Evolutionary conservation across 2,329 filamentous ascomycete species (phyloP).

Genomic region (Colletotrichum costaricense): DNA sequence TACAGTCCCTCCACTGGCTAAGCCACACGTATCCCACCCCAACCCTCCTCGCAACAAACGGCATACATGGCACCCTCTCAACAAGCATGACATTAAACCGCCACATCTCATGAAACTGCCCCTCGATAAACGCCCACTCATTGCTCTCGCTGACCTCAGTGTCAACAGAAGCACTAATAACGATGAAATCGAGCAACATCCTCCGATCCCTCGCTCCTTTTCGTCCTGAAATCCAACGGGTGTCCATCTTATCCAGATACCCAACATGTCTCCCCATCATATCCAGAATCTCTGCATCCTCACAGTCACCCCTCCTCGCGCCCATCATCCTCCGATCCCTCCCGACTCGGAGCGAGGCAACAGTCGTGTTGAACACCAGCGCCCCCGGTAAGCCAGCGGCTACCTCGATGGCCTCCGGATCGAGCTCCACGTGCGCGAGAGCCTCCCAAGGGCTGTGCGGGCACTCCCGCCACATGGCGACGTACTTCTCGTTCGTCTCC

Average conservation of each 20-base stretch:
- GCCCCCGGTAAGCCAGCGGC: not conserved
- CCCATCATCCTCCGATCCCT: not conserved
- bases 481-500: not conserved
- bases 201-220: not conserved
- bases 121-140: slow-evolving; percentile 11
- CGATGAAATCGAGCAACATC: slow-evolving; percentile 6
- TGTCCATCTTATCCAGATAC: slow-evolving; percentile 9
- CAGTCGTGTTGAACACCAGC: slow-evolving; percentile 18
- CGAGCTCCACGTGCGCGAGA: not conserved
- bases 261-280: slow-evolving; percentile 15
- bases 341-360: slow-evolving; percentile 7
- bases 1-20: slow-evolving; percentile 11
- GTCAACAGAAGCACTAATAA: slow-evolving; percentile 2
- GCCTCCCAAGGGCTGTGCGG: slow-evolving; percentile 22
- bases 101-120: slow-evolving; percentile 19
- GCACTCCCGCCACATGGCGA: slow-evolving; percentile 16
- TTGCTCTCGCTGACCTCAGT: not conserved
- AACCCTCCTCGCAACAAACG: slow-evolving; percentile 10
- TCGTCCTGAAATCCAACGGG: not conserved
- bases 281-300: slow-evolving; percentile 17
- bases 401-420: not conserved
- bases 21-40: slow-evolving; percentile 1
- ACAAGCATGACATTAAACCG: slow-evolving; percentile 23
- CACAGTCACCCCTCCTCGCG: not conserved
- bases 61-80: slow-evolving; percentile 6